These are phyloP conservation scores for Irpex lacteus DNA, from an alignment of 1,284 basidiomycete species.

Conservation along the genomic window DNA sequence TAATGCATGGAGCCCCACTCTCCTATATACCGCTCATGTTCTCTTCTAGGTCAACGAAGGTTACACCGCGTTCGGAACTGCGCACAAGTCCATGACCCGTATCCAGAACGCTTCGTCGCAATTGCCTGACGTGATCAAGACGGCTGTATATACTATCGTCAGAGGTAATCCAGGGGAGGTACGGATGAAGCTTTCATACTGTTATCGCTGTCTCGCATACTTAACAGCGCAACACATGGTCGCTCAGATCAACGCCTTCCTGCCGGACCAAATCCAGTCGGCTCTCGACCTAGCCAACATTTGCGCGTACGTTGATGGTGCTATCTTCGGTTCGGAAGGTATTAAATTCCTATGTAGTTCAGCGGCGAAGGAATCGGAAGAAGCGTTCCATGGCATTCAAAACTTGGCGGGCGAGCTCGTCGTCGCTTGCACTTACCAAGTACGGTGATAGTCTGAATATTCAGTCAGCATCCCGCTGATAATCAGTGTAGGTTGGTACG, in stretches of 20 bases:
- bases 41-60: not conserved
- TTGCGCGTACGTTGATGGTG: not conserved
- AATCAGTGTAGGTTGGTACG: not conserved
- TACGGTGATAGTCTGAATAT: not conserved
- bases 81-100: conserved; percentile 11
- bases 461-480: not conserved
- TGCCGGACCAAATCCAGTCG: not conserved
- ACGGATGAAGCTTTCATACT: not conserved
- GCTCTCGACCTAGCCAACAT: not conserved
- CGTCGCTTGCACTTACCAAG: conserved; percentile 3
- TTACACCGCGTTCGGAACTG: conserved; percentile 10
- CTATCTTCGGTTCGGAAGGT: not conserved
- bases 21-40: not conserved
- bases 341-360: not conserved
- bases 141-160: conserved; percentile 4
- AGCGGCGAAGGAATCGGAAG: not conserved
- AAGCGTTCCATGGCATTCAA: not conserved
- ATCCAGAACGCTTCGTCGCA: conserved; percentile 11
- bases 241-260: not conserved
- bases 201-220: not conserved
- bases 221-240: not conserved
- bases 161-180: not conserved
- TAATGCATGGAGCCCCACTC: not conserved
- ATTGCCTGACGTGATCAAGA: conserved; percentile 13
- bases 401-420: conserved; percentile 3